Evolutionary conservation across 2,329 filamentous ascomycete genomes (phyloP).

Genomic region (Rhynchosporium graminicola): DNA sequence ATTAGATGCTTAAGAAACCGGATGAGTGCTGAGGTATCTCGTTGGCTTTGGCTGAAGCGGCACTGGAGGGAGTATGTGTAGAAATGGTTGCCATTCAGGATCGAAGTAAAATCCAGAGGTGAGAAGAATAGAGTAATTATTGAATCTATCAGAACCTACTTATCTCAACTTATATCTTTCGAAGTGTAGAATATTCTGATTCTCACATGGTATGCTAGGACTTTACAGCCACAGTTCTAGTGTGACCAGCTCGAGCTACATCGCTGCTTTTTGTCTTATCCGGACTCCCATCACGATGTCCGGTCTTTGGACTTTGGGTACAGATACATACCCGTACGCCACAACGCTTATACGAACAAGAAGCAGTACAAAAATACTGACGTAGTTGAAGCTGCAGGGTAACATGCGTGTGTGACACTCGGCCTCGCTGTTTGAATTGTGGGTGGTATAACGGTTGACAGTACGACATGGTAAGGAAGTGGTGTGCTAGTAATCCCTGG

Average conservation of each 20-base stretch:
- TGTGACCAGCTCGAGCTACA: not conserved
- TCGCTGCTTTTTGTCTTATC: constrained; percentile 3
- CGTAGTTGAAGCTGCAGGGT: constrained; percentile 1
- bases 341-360: not conserved
- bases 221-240: not conserved
- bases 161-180: too few relatives aligned
- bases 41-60: not conserved
- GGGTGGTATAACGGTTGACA: too few relatives aligned
- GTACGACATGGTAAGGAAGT: too few relatives aligned
- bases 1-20: not conserved
- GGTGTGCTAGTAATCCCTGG: not conserved
- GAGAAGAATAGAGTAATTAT: not conserved
- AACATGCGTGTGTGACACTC: not conserved
- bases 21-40: not conserved
- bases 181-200: not conserved
- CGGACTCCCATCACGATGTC: constrained; percentile 4
- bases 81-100: too few relatives aligned
- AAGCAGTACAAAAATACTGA: not conserved
- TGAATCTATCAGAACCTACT: not conserved
- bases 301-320: not conserved
- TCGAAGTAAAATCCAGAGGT: too few relatives aligned
- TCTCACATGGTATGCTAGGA: too few relatives aligned
- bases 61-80: not conserved
- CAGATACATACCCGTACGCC: not conserved
- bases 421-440: not conserved